Evolutionary conservation across 176 grass and related monocot genomes (phyloP).

Genomic region (Lolium rigidum): DNA sequence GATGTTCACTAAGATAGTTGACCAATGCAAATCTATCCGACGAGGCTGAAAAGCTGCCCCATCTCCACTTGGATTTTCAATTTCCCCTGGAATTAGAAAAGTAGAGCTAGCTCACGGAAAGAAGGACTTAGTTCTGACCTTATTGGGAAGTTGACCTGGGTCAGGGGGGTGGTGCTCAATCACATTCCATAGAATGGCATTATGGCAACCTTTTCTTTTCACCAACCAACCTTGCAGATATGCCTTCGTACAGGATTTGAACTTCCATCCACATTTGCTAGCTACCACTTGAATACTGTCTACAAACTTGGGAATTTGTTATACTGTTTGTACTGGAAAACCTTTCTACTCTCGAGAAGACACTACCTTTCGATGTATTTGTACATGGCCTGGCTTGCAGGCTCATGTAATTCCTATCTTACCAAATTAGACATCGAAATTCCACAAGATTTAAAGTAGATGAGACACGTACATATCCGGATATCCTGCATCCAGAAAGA

Average conservation of each 20-base stretch:
- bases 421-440: neutral
- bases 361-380: neutral
- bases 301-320: neutral
- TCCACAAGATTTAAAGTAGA: neutral
- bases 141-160: slow-evolving; percentile 29
- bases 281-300: neutral
- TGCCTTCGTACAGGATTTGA: neutral
- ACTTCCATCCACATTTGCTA: neutral
- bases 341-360: neutral
- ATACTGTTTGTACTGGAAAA: neutral
- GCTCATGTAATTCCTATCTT: neutral
- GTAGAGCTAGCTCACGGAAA: neutral
- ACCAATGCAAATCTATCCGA: neutral
- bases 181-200: neutral
- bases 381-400: neutral
- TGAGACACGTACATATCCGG: neutral
- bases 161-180: neutral
- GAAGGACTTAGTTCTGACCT: neutral
- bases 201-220: neutral
- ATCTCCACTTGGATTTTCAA: neutral
- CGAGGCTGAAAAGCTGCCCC: neutral
- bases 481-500: neutral
- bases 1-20: neutral
- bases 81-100: neutral
- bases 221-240: slow-evolving; percentile 1